A percentile compares a stretch with the other conserved stretches of the same genome.
These are phyloP conservation scores for Collariella sp. DNA, from an alignment of 495 filamentous ascomycete genomes.

Conservation along the genomic window DNA sequence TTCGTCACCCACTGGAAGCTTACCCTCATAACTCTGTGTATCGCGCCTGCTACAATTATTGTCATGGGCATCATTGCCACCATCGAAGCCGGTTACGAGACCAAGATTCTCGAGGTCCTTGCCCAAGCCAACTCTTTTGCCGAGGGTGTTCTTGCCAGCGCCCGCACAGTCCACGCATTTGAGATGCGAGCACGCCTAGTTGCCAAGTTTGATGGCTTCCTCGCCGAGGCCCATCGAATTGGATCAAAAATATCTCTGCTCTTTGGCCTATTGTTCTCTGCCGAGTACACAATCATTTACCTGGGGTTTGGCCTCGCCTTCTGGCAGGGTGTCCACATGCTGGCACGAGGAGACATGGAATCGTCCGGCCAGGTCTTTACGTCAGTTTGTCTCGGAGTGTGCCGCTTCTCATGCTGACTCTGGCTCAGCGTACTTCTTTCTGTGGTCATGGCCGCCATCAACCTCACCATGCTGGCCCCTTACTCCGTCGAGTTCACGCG, in stretches of 20 bases:
- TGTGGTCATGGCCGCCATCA: constrained; percentile 78
- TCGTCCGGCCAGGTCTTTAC: constrained; percentile 51
- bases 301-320: constrained; percentile 82
- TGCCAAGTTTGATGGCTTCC: constrained; percentile 63
- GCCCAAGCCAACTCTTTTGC: constrained; percentile 74
- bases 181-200: constrained; percentile 76
- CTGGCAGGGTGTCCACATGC: constrained; percentile 79
- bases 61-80: constrained; percentile 59
- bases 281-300: constrained; percentile 73
- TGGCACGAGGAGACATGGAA: constrained; percentile 54
- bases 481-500: constrained; percentile 66
- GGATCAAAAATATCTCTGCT: constrained; percentile 62
- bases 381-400: not conserved
- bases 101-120: constrained; percentile 61
- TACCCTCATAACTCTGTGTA: constrained; percentile 71
- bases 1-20: constrained; percentile 77
- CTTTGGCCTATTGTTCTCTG: constrained; percentile 64
- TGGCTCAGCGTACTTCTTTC: constrained; percentile 56
- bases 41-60: constrained; percentile 57
- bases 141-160: constrained; percentile 84
- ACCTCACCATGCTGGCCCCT: constrained; percentile 75
- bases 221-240: constrained; percentile 60
- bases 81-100: constrained; percentile 68
- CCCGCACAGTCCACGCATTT: constrained; percentile 82
- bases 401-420: not conserved